These are phyloP conservation scores for Sugiyamaella qingdaonensis DNA, from an alignment of 805 yeast species.

Conservation along the genomic window DNA sequence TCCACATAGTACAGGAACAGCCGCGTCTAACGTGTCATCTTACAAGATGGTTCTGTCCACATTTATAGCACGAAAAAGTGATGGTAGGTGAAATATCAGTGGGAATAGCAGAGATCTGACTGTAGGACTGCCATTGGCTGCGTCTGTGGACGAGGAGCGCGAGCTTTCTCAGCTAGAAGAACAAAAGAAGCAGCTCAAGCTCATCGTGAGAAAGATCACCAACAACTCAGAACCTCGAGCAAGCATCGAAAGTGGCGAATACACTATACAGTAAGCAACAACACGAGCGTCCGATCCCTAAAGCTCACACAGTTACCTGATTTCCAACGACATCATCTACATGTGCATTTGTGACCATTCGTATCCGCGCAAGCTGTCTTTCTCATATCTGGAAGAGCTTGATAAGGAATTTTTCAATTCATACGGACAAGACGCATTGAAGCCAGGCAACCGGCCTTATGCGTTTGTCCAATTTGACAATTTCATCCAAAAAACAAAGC, in stretches of 20 bases:
- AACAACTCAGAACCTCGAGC: conserved; percentile 81
- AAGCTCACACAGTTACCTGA: conserved; percentile 44
- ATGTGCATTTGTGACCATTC: conserved; percentile 70
- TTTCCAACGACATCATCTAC: conserved; percentile 62
- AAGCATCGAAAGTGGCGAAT: conserved; percentile 71
- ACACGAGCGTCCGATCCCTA: not conserved
- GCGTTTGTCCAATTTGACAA: conserved; percentile 79
- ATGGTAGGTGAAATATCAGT: conserved; percentile 18
- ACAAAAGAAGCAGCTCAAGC: conserved; percentile 80
- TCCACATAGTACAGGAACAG: not conserved
- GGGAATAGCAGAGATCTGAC: not conserved
- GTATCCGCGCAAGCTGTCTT: conserved; percentile 85
- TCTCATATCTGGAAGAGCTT: conserved; percentile 78
- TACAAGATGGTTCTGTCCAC: conserved; percentile 32
- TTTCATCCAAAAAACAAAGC: conserved; percentile 74
- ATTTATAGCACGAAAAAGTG: conserved; percentile 30
- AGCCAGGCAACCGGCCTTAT: conserved; percentile 73
- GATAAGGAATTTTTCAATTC: conserved; percentile 76
- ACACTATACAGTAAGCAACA: conserved; percentile 52
- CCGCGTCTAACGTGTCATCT: conserved; percentile 4
- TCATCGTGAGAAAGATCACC: conserved; percentile 67
- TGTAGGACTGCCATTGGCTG: conserved; percentile 79
- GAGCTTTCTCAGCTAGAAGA: conserved; percentile 53
- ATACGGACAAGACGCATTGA: conserved; percentile 64
- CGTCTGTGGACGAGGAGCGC: conserved; percentile 80